Evolutionary conservation across 2,329 filamentous ascomycete genomes (phyloP).

Genomic region (Cucurbitaria berberidis): DNA sequence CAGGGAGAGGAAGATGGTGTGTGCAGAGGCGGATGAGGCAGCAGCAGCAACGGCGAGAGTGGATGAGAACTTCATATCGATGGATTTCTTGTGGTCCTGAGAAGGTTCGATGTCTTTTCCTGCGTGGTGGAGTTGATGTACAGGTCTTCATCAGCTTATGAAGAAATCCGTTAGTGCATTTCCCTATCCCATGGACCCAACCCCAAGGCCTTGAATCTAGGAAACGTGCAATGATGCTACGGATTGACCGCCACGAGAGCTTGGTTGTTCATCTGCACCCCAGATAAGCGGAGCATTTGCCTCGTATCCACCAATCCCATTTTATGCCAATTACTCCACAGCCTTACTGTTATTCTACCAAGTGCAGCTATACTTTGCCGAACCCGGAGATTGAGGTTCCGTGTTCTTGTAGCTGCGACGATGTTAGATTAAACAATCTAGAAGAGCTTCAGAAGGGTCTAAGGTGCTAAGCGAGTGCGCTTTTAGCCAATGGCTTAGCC

Average conservation of each 20-base stretch:
- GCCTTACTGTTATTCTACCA: not conserved
- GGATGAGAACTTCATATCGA: constrained; percentile 37
- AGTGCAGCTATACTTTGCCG: constrained; percentile 8
- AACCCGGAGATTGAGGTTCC: constrained; percentile 21
- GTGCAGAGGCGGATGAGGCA: constrained; percentile 51
- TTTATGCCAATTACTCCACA: constrained; percentile 8
- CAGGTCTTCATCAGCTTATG: constrained; percentile 9
- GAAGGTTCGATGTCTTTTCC: not conserved
- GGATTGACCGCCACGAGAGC: not conserved
- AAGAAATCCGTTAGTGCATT: not conserved
- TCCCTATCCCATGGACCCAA: constrained; percentile 1
- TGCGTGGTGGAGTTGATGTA: not conserved
- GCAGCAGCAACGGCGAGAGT: constrained; percentile 32
- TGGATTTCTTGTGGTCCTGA: constrained; percentile 3
- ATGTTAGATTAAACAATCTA: constrained; percentile 39
- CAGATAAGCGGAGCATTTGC: constrained; percentile 16
- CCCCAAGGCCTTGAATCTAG: constrained; percentile 1
- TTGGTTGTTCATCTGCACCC: not conserved
- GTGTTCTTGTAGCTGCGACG: constrained; percentile 8
- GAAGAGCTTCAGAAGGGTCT: constrained; percentile 24
- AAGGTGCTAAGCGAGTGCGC: constrained; percentile 24
- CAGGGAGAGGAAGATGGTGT: constrained; percentile 60
- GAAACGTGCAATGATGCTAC: constrained; percentile 13
- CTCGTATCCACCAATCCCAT: constrained; percentile 26
- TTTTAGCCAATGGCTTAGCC: constrained; percentile 25